A percentile compares a stretch with the other conserved stretches of the same genome.
These are phyloP conservation scores for Clausena lansium DNA, from an alignment of 345 rosid genomes.

Conservation along the genomic window DNA sequence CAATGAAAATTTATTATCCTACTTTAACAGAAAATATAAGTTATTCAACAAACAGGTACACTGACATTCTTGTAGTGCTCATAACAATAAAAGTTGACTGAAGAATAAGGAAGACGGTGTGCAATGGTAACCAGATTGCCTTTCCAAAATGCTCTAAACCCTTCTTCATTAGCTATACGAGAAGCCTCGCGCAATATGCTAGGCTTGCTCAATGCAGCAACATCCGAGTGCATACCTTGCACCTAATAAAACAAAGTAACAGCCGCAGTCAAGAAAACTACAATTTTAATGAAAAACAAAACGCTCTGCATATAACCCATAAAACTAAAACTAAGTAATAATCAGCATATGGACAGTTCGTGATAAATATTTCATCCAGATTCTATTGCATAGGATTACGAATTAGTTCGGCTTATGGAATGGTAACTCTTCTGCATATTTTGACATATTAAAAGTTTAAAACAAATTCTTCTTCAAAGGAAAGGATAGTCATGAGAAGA, in stretches of 20 bases:
- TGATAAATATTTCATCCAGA: not conserved
- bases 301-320: not conserved
- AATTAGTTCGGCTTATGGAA: not conserved
- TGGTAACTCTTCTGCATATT: not conserved
- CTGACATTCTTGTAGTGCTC: constrained; percentile 70
- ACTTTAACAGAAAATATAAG: not conserved
- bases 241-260: constrained; percentile 44
- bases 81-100: constrained; percentile 79
- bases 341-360: not conserved
- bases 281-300: not conserved
- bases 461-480: not conserved
- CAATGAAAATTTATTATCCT: not conserved
- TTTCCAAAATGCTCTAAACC: constrained; percentile 94
- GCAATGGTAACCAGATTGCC: constrained; percentile 89
- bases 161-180: constrained; percentile 77
- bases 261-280: constrained; percentile 4
- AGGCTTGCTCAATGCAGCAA: constrained; percentile 52
- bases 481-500: not conserved
- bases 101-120: constrained; percentile 89
- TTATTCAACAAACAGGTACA: constrained; percentile 5
- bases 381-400: not conserved
- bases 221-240: constrained; percentile 96
- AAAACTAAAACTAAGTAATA: not conserved
- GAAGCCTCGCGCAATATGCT: constrained; percentile 85
- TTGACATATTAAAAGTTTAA: not conserved